Percentiles rank a stretch among this genome's conserved stretches.
These are phyloP conservation scores for Tylopilus felleus DNA, from an alignment of 768 basidiomycete genomes.

Conservation along the genomic window DNA sequence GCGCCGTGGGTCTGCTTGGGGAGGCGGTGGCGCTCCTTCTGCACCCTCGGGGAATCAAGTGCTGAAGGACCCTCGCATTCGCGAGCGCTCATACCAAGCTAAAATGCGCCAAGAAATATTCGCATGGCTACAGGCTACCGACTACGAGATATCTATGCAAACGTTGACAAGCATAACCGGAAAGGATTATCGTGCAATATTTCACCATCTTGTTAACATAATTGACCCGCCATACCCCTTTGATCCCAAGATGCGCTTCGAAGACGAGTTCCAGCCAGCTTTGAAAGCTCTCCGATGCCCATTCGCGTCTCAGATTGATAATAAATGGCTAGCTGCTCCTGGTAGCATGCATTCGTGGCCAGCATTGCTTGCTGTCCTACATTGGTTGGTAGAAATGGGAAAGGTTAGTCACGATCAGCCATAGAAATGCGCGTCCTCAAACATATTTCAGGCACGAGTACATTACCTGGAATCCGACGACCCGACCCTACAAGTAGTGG, in stretches of 20 bases:
- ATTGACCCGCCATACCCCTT: constrained; percentile 71
- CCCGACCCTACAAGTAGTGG: constrained; percentile 62
- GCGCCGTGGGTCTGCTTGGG: constrained; percentile 76
- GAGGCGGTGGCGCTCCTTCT: constrained; percentile 42
- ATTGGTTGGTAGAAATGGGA: constrained; percentile 88
- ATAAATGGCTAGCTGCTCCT: constrained; percentile 83
- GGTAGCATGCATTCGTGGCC: constrained; percentile 95
- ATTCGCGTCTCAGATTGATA: constrained; percentile 70
- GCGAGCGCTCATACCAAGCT: constrained; percentile 68
- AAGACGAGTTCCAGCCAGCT: constrained; percentile 79
- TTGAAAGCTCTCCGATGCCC: constrained; percentile 82
- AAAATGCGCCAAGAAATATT: constrained; percentile 78
- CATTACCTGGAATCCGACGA: constrained; percentile 60
- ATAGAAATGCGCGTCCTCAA: background rate
- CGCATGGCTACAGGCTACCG: constrained; percentile 61
- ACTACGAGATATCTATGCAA: constrained; percentile 64
- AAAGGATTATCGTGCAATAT: constrained; percentile 83
- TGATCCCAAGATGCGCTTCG: constrained; percentile 53
- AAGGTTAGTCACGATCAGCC: constrained; percentile 51
- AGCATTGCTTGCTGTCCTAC: constrained; percentile 76
- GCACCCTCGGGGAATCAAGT: constrained; percentile 53
- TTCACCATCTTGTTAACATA: constrained; percentile 68
- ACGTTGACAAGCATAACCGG: constrained; percentile 75
- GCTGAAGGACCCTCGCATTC: constrained; percentile 70
- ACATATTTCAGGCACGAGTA: constrained; percentile 27